Percentiles rank a stretch among this genome's conserved stretches.
Evolutionary conservation across 1,139 yeast species (phyloP).

Genomic region (Candida buenavistaensis): DNA sequence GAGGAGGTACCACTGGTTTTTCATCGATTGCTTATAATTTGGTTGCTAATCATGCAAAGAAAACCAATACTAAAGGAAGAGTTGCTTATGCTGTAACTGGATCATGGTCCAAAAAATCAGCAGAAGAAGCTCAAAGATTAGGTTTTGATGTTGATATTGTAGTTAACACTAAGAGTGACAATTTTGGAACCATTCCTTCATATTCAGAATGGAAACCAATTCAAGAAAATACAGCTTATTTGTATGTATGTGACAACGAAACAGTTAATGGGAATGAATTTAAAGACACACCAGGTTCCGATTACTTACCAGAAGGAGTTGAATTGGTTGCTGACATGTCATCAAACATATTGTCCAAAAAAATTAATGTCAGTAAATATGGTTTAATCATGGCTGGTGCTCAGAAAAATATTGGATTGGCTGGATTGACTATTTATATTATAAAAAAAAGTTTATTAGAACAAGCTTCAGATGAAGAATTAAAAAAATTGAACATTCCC

Average conservation of each 20-base stretch:
- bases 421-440: slow-evolving; percentile 90
- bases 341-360: slow-evolving; percentile 82
- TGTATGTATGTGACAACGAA: slow-evolving; percentile 93
- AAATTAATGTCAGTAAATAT: slow-evolving; percentile 76
- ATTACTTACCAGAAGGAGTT: slow-evolving; percentile 62
- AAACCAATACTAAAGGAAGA: slow-evolving; percentile 68
- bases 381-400: slow-evolving; percentile 95
- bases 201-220: slow-evolving; percentile 60
- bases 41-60: slow-evolving; percentile 70
- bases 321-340: slow-evolving; percentile 94
- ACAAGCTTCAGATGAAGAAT: slow-evolving; percentile 63
- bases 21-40: slow-evolving; percentile 84
- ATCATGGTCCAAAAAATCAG: slow-evolving; percentile 86
- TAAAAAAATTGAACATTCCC: slow-evolving; percentile 62
- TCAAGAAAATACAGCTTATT: slow-evolving; percentile 66
- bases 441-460: slow-evolving; percentile 77
- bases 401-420: slow-evolving; percentile 94
- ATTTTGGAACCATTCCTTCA: slow-evolving; percentile 69
- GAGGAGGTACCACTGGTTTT: slow-evolving; percentile 97
- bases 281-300: slow-evolving; percentile 47
- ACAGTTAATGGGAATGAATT: slow-evolving; percentile 95
- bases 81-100: slow-evolving; percentile 93
- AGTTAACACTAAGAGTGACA: slow-evolving; percentile 63
- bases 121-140: slow-evolving; percentile 81
- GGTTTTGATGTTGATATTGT: slow-evolving; percentile 76